Conservation (phyloP, 2,329 filamentous ascomycete species). For the Beauveria asiatica region DNA sequence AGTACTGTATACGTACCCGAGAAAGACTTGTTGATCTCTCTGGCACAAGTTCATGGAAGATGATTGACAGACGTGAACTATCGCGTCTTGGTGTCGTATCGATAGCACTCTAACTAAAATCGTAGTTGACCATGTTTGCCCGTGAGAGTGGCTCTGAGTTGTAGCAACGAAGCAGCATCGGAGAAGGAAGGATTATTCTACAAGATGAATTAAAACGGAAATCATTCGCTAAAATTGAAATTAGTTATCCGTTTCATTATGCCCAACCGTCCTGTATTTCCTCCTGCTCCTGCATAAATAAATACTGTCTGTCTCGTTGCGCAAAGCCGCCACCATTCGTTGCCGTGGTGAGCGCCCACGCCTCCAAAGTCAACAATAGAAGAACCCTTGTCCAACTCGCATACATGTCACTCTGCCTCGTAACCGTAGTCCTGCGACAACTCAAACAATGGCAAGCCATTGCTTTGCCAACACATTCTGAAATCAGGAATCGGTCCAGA, state of each 20-base stretch:
- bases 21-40: background rate
- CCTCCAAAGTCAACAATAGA: constrained; percentile 12
- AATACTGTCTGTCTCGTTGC: background rate
- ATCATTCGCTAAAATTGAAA: background rate
- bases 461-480: too few species aligned
- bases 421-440: background rate
- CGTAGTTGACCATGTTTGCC: too few species aligned
- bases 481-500: too few species aligned
- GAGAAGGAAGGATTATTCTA: too few species aligned
- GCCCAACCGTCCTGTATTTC: too few species aligned
- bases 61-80: too few species aligned
- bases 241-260: background rate
- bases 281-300: background rate
- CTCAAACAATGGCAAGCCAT: background rate
- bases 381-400: background rate
- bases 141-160: too few species aligned
- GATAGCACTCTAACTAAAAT: too few species aligned
- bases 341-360: constrained; percentile 10
- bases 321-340: background rate
- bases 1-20: too few species aligned
- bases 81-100: too few species aligned
- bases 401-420: background rate
- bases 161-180: too few species aligned
- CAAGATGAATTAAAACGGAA: background rate
- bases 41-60: too few species aligned